phyloP scores from a whole-genome alignment of 148 eudicot species.

The Heliosperma pusillum region DNA sequence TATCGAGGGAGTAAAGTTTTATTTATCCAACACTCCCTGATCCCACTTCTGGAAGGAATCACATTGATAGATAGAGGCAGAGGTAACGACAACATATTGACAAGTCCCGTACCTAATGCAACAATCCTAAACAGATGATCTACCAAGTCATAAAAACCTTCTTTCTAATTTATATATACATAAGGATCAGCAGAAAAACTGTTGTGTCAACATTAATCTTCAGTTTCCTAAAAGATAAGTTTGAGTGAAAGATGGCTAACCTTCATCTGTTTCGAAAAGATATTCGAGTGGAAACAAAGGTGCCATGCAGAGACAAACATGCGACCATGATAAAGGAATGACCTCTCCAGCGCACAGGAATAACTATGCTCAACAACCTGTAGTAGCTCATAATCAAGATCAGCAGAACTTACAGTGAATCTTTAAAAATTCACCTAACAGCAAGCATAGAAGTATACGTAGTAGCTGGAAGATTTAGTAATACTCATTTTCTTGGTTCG shows the following conservation, averaged over 20 bases:
- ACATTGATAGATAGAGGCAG: neutral
- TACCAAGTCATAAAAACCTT: neutral
- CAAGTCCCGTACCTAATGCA: neutral
- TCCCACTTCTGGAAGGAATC: neutral
- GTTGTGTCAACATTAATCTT: neutral
- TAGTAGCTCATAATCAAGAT: slow-evolving; percentile 24
- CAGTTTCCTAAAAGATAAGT: neutral
- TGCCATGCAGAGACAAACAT: slow-evolving; percentile 88
- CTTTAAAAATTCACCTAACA: neutral
- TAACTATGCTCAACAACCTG: slow-evolving; percentile 89
- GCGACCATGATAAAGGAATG: slow-evolving; percentile 94
- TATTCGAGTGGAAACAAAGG: slow-evolving; percentile 96
- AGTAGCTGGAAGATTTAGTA: neutral
- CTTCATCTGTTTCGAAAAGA: slow-evolving; percentile 94
- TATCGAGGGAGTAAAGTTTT: neutral
- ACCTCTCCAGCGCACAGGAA: slow-evolving; percentile 95
- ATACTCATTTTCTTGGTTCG: neutral
- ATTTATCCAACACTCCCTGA: neutral
- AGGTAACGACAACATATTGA: neutral
- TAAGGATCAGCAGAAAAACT: neutral
- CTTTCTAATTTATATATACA: neutral
- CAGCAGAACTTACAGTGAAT: neutral
- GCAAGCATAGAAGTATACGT: neutral
- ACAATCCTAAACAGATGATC: slow-evolving; percentile 4
- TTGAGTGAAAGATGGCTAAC: slow-evolving; percentile 32